Base-by-base conservation (phyloP, 371 early-diverging fungal genomes). In the Apophysomyces ossiformis region DNA sequence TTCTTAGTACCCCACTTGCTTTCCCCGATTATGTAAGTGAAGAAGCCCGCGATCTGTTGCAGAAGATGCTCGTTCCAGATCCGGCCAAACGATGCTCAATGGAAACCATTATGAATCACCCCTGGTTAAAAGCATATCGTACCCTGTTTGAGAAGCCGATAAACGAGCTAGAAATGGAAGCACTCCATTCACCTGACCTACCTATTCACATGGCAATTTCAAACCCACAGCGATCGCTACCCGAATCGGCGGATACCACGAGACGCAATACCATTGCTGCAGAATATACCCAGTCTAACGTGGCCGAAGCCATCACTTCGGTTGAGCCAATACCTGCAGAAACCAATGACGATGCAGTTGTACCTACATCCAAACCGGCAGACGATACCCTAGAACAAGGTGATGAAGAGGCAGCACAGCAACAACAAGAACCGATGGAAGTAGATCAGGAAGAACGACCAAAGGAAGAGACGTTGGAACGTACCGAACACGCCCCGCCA, bases 31-130 rank as follows among this genome's bases (percentile, higher is more conserved):
- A 94, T 75, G 91, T 98, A 64, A 86, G 91, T 37, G 71, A 83
- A 8, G 90, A 89, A 60, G 96, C 97, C 5, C 85, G 91, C 45
- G 87, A 90, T 70, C 78, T 99, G 60, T 76, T 99, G 39, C 86
- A 88, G 63, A 87, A 91, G 63, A 98, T 99, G 91, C 79, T 99
- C 35, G 96, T 95, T 9, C 93, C 95, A 13, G 94, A 96, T 73
- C 97, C 97, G 11, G 73, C 83, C 47, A 86, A 91, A 67, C 78
- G 99, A 46, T 94, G 96, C 45, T 87, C 90, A 15, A 93, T 98
- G 84, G 82, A 87, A 58, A 87, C 91, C 32, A 93, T 98, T 65
- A 94, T 93, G 88, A 73, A 77, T 36, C 97, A 98, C 74, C 77
- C 82, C 62, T 96, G 93, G 93, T 67, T 83, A 7, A 64, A 65